Evolutionary conservation across 768 basidiomycete genomes (phyloP).

Genomic region (Pulveroboletus sp.): DNA sequence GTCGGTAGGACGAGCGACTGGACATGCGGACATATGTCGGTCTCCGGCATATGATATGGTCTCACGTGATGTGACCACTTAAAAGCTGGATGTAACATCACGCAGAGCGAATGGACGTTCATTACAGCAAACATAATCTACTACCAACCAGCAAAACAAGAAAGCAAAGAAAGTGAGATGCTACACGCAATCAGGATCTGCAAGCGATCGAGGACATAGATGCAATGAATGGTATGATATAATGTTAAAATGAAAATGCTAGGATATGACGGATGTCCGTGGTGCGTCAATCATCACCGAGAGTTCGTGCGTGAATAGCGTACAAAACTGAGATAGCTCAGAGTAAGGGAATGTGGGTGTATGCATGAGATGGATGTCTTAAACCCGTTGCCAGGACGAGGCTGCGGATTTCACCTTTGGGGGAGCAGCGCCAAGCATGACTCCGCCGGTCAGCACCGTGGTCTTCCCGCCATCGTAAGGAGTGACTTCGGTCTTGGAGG

Average conservation of each 20-base stretch:
- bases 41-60: neutral
- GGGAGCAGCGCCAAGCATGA: slow-evolving; percentile 68
- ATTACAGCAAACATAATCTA: slow-evolving; percentile 33
- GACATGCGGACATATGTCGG: neutral
- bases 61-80: neutral
- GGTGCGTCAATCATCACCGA: slow-evolving; percentile 25
- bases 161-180: slow-evolving; percentile 23
- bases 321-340: slow-evolving; percentile 20
- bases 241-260: slow-evolving; percentile 32
- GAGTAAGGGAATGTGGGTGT: slow-evolving; percentile 21
- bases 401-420: slow-evolving; percentile 28
- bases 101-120: neutral
- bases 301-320: slow-evolving; percentile 22
- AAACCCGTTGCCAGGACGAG: slow-evolving; percentile 59
- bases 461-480: slow-evolving; percentile 88
- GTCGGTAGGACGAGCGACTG: neutral
- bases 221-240: slow-evolving; percentile 29
- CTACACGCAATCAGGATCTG: slow-evolving; percentile 28
- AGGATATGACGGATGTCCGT: slow-evolving; percentile 28
- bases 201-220: slow-evolving; percentile 20
- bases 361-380: slow-evolving; percentile 16
- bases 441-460: slow-evolving; percentile 80
- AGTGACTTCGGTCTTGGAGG: slow-evolving; percentile 71
- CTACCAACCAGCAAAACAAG: slow-evolving; percentile 15
- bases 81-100: neutral